Conservation (phyloP, 495 filamentous ascomycete species). For the Melanomma pulvis-pyrius region DNA sequence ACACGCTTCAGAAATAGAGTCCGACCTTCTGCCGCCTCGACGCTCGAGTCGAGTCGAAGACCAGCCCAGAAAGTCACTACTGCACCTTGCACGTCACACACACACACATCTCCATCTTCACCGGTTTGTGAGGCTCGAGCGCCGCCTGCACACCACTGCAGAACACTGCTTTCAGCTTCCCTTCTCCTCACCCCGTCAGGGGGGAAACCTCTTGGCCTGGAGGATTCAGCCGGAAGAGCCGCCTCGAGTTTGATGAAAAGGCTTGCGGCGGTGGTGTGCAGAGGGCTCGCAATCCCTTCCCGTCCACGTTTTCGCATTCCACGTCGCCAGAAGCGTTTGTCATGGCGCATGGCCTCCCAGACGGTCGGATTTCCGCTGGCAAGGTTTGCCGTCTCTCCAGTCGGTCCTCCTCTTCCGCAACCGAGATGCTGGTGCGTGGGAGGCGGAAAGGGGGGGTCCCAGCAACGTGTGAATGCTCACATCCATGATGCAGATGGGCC, state of each 20-base stretch:
- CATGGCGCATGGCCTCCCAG: conserved; percentile 18
- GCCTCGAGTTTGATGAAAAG: conserved; percentile 26
- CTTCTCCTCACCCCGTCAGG: background rate
- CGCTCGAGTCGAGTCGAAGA: background rate
- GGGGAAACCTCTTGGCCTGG: background rate
- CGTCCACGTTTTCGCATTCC: conserved; percentile 22
- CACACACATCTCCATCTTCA: conserved; percentile 17
- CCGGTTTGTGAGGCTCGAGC: conserved; percentile 33
- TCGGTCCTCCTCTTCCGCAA: conserved; percentile 20
- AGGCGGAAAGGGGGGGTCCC: background rate
- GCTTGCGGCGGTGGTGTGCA: background rate
- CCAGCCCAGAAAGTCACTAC: background rate
- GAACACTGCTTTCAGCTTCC: background rate
- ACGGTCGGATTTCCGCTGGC: conserved; percentile 29
- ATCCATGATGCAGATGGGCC: background rate
- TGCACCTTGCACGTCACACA: conserved; percentile 32
- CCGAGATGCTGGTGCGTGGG: conserved; percentile 22
- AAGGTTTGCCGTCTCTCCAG: conserved; percentile 3
- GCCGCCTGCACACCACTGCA: conserved; percentile 2
- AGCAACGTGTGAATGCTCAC: background rate
- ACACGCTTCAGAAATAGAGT: background rate
- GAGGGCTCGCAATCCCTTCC: conserved; percentile 18
- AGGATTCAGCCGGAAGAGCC: conserved; percentile 26
- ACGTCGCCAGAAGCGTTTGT: conserved; percentile 23
- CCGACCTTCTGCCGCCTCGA: background rate